Conservation (phyloP, 306 rosid genomes). For the Astragalus membranaceus region DNA sequence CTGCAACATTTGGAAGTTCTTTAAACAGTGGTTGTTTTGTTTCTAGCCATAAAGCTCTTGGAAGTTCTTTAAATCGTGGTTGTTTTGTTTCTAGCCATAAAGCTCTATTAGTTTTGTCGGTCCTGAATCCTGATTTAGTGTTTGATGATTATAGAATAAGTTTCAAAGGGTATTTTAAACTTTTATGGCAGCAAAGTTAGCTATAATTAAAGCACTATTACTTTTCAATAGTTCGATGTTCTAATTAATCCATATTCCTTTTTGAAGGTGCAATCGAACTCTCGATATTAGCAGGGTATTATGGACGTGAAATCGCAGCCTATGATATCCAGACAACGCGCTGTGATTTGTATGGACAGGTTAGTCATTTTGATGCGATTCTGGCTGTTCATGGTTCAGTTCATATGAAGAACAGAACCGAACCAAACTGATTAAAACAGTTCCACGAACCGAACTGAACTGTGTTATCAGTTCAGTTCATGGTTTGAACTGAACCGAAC, state of each 20-base stretch:
- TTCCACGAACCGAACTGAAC: too few species aligned
- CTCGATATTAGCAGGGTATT: constrained; percentile 78
- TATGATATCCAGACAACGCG: constrained; percentile 89
- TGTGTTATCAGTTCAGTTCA: too few species aligned
- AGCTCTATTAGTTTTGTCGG: background rate
- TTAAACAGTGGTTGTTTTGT: constrained; percentile 4
- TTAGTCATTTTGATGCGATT: constrained; percentile 29
- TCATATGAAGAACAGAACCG: too few species aligned
- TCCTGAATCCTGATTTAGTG: constrained; percentile 1
- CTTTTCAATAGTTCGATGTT: constrained; percentile 5
- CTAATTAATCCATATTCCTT: constrained; percentile 17
- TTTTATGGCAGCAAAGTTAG: background rate
- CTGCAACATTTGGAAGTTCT: background rate
- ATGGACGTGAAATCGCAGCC: constrained; percentile 90
- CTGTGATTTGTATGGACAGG: constrained; percentile 98
- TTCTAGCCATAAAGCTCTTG: background rate
- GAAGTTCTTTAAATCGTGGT: background rate
- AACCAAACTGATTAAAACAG: too few species aligned
- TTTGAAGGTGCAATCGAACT: constrained; percentile 91
- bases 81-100: background rate
- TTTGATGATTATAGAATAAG: background rate
- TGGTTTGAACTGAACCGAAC: too few species aligned
- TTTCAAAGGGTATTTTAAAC: constrained; percentile 6
- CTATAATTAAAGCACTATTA: background rate
- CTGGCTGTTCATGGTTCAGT: too few species aligned